phyloP scores from a whole-genome alignment of 768 basidiomycete genomes.

The Boletus insuetus region DNA sequence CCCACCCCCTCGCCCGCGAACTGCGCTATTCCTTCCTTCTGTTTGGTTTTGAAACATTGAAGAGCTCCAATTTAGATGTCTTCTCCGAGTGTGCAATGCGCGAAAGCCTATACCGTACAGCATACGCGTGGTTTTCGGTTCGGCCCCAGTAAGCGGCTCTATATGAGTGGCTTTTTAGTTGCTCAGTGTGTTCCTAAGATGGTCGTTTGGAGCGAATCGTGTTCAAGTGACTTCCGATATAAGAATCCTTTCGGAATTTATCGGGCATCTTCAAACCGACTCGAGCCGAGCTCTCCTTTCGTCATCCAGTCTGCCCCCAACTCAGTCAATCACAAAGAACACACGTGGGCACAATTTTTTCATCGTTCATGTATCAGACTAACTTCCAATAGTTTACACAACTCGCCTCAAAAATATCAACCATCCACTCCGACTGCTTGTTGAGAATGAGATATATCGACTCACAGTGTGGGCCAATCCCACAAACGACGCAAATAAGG shows the following conservation, averaged over 20 bases:
- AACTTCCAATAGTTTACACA: constrained; percentile 46
- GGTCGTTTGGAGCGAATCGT: constrained; percentile 94
- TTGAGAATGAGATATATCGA: constrained; percentile 88
- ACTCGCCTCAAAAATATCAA: constrained; percentile 64
- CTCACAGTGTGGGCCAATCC: constrained; percentile 91
- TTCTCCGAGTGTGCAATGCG: constrained; percentile 76
- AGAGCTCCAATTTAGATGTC: constrained; percentile 82
- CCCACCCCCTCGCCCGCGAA: constrained; percentile 89
- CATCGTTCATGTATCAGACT: background rate
- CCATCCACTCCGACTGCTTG: constrained; percentile 74
- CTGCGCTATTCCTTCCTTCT: constrained; percentile 85
- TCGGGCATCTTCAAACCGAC: constrained; percentile 74
- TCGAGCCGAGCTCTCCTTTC: constrained; percentile 53
- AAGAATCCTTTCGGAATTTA: constrained; percentile 81
- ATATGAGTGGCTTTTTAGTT: background rate
- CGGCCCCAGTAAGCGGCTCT: constrained; percentile 76
- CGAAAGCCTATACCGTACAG: constrained; percentile 71
- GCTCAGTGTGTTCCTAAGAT: constrained; percentile 46
- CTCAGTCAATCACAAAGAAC: constrained; percentile 42
- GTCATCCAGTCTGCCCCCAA: constrained; percentile 61
- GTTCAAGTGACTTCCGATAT: constrained; percentile 88
- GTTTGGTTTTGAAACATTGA: constrained; percentile 90
- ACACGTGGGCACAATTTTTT: constrained; percentile 35
- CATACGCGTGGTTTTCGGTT: constrained; percentile 91
- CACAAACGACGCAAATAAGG: constrained; percentile 68